Percentiles rank a stretch among this genome's conserved stretches.
phyloP scores from a whole-genome alignment of 345 rosid genomes.

The Kernera saxatilis region DNA sequence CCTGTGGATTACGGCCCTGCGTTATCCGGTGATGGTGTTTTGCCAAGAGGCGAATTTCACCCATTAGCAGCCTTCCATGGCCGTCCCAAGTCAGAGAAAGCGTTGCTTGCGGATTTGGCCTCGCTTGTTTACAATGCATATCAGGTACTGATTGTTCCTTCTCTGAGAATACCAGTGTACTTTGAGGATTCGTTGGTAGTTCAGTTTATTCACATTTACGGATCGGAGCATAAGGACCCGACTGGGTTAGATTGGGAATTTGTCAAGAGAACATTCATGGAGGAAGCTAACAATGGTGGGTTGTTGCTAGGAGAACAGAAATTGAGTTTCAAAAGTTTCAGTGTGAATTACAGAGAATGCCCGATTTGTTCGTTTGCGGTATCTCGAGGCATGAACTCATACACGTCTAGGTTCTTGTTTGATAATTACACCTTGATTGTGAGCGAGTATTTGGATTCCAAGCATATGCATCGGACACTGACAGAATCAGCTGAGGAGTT shows the following conservation, averaged over 20 bases:
- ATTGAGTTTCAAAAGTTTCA: constrained; percentile 52
- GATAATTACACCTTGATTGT: constrained; percentile 92
- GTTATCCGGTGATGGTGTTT: constrained; percentile 86
- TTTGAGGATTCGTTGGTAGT: constrained; percentile 75
- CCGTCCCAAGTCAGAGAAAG: constrained; percentile 78
- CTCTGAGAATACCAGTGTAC: constrained; percentile 81
- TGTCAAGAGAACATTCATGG: constrained; percentile 61
- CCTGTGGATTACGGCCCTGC: constrained; percentile 96
- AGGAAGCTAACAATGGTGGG: constrained; percentile 60
- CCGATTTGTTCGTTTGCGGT: constrained; percentile 79
- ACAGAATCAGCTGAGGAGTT: constrained; percentile 80
- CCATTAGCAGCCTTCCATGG: constrained; percentile 86
- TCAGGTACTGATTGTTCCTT: constrained; percentile 87
- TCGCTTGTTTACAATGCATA: constrained; percentile 86
- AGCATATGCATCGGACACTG: constrained; percentile 76
- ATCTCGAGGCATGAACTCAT: constrained; percentile 73
- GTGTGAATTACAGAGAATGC: constrained; percentile 60
- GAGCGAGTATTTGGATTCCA: constrained; percentile 95
- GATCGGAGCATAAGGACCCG: constrained; percentile 46
- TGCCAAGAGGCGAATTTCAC: constrained; percentile 91
- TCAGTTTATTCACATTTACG: constrained; percentile 71
- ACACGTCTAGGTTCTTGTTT: constrained; percentile 92
- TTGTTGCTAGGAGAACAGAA: constrained; percentile 79
- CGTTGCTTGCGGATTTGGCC: constrained; percentile 66
- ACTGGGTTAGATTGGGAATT: constrained; percentile 70